Conservation (phyloP, 2,329 filamentous ascomycete species). For the Didymella exigua region DNA sequence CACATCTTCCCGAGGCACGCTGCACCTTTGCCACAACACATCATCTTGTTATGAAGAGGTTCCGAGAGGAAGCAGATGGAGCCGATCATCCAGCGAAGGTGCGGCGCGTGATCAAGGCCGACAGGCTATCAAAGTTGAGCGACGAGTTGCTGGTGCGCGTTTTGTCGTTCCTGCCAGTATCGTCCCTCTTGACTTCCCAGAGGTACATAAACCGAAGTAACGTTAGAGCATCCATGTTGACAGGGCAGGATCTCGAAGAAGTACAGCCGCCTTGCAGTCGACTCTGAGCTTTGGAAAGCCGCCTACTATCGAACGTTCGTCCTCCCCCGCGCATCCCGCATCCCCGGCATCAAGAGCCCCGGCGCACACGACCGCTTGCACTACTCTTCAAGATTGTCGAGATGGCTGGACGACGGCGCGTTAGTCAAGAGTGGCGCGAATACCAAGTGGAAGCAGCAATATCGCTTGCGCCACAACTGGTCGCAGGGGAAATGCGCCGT, state of each 20-base stretch:
- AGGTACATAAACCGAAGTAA: slow-evolving; percentile 50
- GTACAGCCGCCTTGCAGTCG: slow-evolving; percentile 73
- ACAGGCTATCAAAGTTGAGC: slow-evolving; percentile 75
- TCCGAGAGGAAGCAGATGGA: slow-evolving; percentile 37
- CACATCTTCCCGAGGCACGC: slow-evolving; percentile 8
- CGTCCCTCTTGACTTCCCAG: slow-evolving; percentile 69
- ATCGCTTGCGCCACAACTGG: slow-evolving; percentile 91
- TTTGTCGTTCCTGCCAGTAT: slow-evolving; percentile 74
- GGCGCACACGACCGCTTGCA: slow-evolving; percentile 47
- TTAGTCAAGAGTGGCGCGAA: slow-evolving; percentile 57
- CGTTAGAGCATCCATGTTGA: slow-evolving; percentile 6
- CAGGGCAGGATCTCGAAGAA: slow-evolving; percentile 70
- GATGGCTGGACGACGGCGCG: slow-evolving; percentile 67
- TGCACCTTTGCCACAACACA: slow-evolving; percentile 15
- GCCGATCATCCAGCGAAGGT: slow-evolving; percentile 53
- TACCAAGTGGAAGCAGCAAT: slow-evolving; percentile 86
- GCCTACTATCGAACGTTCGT: slow-evolving; percentile 90
- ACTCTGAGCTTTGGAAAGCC: slow-evolving; percentile 89
- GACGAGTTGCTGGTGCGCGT: slow-evolving; percentile 89
- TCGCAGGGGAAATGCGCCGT: slow-evolving; percentile 79
- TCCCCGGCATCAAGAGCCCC: slow-evolving; percentile 67
- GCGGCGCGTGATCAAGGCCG: slow-evolving; percentile 50
- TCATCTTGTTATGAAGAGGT: slow-evolving; percentile 45
- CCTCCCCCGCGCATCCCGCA: slow-evolving; percentile 75
- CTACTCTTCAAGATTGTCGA: slow-evolving; percentile 62